Conservation (phyloP, 1,284 basidiomycete genomes). For the Austropuccinia psidii region DNA sequence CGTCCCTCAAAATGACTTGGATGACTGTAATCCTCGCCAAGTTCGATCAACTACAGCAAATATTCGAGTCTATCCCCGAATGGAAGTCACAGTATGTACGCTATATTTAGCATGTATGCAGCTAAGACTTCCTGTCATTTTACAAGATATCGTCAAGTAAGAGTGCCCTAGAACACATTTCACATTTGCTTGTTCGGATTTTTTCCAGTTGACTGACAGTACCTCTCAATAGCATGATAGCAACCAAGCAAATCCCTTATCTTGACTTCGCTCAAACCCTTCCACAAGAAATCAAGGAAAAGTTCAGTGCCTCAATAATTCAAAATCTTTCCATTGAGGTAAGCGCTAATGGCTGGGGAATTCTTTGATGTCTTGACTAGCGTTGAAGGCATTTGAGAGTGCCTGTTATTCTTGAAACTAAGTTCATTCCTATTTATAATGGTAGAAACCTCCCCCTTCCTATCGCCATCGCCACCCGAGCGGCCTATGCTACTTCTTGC, state of each 20-base stretch:
- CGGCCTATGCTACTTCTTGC: constrained; percentile 8
- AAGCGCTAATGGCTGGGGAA: neutral
- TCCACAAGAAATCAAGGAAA: constrained; percentile 4
- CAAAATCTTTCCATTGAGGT: constrained; percentile 7
- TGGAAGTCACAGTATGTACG: constrained; percentile 13
- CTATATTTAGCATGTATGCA: constrained; percentile 29
- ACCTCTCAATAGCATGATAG: neutral
- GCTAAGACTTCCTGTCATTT: constrained; percentile 22
- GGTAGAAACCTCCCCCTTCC: constrained; percentile 16
- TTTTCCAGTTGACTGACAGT: neutral
- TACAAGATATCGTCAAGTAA: constrained; percentile 34
- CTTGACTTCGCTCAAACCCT: constrained; percentile 11
- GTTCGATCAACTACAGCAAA: too few relatives aligned
- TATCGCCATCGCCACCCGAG: neutral
- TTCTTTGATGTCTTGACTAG: too few relatives aligned
- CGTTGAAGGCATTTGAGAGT: too few relatives aligned
- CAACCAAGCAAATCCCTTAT: constrained; percentile 25
- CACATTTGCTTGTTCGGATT: neutral
- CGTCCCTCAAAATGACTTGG: too few relatives aligned
- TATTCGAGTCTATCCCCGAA: constrained; percentile 1
- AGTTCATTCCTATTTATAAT: neutral
- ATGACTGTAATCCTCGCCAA: neutral
- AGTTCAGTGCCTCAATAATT: constrained; percentile 16
- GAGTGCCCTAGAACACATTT: neutral
- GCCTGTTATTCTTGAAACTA: too few relatives aligned